Base-by-base conservation (phyloP, 352 stramenopile species). In the Phytophthora cryptogea region DNA sequence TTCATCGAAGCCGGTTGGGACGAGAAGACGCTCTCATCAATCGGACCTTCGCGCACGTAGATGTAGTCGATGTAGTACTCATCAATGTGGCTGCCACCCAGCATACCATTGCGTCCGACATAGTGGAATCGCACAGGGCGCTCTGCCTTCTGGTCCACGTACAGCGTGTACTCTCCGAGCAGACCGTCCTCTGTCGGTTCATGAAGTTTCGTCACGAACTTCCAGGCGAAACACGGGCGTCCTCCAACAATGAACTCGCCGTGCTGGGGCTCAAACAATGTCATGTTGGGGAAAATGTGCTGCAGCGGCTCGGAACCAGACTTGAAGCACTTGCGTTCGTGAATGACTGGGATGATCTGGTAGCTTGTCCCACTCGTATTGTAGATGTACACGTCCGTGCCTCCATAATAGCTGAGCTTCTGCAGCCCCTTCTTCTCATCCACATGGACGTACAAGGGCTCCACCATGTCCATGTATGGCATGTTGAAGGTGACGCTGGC, bases 11-110 rank as follows among this genome's bases (percentile, higher is more conserved):
- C 72, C 47, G 88, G 80, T 23, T 89, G 57, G 55, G 84, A 78
- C 27, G 59, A 73, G 36, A 94, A 94, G 14, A 94, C 83, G 35
- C 87, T 63, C 50, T 76, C 65, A 30, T 84, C 61, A 27, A 93
- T 66, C 9, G 84, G 76, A 0, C 83, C 85, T 49, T 80, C 82
- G 35, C 86, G 84, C 16, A 96, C 70, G 64, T 92, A 94, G 50
- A 93, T 71, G 70, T 97, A 97, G 62, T 97, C 86, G 47, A 96
- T 53, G 51, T 79, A 94, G 68, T 97, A 97, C 69, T 97, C 86
- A 54, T 97, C 89, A 54, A 95, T 90, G 69, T 97, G 89, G 54
- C 85, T 94, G 4, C 84, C 88, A 20, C 88, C 86, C 10, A 97
- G 69, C 73, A 96, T 82, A 0, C 73, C 68, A 54, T 96, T 95